Percentiles rank a stretch among this genome's conserved stretches.
phyloP scores from a whole-genome alignment of 768 basidiomycete species.

The Symmetrospora coprosmae region DNA sequence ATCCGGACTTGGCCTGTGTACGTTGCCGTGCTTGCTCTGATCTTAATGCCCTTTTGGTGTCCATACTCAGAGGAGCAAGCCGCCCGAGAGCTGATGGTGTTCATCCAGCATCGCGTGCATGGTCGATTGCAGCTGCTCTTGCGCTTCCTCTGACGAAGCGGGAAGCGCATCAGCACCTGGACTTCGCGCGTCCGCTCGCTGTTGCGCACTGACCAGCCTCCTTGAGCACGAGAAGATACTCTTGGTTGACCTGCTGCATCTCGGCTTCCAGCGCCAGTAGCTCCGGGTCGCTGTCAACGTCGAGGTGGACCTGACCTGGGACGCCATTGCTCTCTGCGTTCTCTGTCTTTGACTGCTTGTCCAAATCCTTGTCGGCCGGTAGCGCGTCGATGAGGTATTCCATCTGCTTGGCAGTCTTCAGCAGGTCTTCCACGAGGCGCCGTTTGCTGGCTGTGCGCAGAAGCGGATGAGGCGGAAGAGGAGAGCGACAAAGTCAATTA shows the following conservation, averaged over 20 bases:
- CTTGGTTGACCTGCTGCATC: slow-evolving; percentile 57
- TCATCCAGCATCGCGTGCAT: slow-evolving; percentile 11
- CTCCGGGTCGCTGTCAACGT: slow-evolving; percentile 50
- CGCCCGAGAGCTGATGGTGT: slow-evolving; percentile 9
- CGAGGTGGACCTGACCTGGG: too few relatives aligned
- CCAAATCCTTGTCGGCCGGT: background rate
- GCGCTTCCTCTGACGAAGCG: background rate
- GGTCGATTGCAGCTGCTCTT: background rate
- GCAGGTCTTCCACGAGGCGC: slow-evolving; percentile 67
- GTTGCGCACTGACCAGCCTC: slow-evolving; percentile 56
- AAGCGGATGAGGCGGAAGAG: too few relatives aligned
- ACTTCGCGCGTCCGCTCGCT: too few relatives aligned
- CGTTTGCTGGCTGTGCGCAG: slow-evolving; percentile 73
- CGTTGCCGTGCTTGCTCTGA: too few relatives aligned
- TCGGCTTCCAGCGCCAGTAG: slow-evolving; percentile 54
- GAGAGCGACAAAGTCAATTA: background rate
- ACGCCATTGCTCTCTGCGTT: background rate
- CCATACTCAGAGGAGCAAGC: too few relatives aligned
- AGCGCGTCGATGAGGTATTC: slow-evolving; percentile 68
- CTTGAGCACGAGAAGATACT: slow-evolving; percentile 57
- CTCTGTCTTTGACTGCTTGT: background rate
- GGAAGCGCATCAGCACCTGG: background rate
- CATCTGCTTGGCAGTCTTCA: slow-evolving; percentile 76
- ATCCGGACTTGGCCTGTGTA: too few relatives aligned
- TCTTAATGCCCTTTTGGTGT: too few relatives aligned